Percentiles rank a stretch among this genome's conserved stretches.
These are phyloP conservation scores for Neoarthrinium moseri DNA, from an alignment of 2,329 filamentous ascomycete genomes.

Conservation along the genomic window DNA sequence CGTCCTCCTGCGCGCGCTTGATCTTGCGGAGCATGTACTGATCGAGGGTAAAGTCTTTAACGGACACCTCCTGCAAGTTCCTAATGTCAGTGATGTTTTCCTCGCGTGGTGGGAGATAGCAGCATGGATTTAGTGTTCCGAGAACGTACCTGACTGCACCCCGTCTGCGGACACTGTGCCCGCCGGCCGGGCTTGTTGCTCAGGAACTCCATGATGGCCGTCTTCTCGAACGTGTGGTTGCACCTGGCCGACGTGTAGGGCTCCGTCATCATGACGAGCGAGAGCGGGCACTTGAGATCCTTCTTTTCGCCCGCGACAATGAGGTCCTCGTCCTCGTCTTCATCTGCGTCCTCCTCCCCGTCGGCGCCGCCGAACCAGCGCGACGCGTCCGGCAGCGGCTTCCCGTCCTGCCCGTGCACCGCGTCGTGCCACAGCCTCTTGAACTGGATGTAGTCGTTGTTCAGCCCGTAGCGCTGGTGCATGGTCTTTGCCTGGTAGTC, in stretches of 20 bases:
- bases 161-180: conserved; percentile 62
- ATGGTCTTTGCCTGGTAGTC: conserved; percentile 42
- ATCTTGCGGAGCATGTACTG: conserved; percentile 57
- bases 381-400: conserved; percentile 50
- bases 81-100: too few species aligned
- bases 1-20: conserved; percentile 44
- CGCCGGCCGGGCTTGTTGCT: conserved; percentile 25
- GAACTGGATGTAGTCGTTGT: conserved; percentile 61
- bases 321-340: conserved; percentile 66
- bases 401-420: conserved; percentile 44
- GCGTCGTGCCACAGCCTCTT: conserved; percentile 58
- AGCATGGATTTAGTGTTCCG: too few species aligned
- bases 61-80: conserved; percentile 43
- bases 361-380: conserved; percentile 51
- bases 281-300: conserved; percentile 69
- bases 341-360: conserved; percentile 32
- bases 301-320: conserved; percentile 62
- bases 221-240: conserved; percentile 71
- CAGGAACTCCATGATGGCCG: conserved; percentile 58
- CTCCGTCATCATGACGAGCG: conserved; percentile 61
- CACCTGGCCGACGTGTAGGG: conserved; percentile 68
- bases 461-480: conserved; percentile 49
- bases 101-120: too few species aligned
- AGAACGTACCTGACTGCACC: conserved; percentile 56
- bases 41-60: conserved; percentile 56